Base-by-base conservation (phyloP, 2,329 filamentous ascomycete species). In the Saccharata proteae region DNA sequence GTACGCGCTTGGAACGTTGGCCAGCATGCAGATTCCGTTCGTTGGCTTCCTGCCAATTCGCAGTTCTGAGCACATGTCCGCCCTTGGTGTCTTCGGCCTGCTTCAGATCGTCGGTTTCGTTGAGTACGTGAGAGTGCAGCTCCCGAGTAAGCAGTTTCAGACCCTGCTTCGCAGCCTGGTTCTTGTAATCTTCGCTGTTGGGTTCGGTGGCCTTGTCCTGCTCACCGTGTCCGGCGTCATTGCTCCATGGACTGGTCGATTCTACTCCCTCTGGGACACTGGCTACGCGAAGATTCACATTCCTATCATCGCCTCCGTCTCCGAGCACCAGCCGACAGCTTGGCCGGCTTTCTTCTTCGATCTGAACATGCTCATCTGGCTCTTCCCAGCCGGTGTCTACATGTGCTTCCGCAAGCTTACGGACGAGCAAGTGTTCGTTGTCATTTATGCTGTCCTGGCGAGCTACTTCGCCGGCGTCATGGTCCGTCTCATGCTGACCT, bases 341-440 rank as follows among this genome's bases (percentile, higher is more conserved):
- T 98, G 90, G 90, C 90, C 90, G 3, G 84, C 92, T 11, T 98
- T 94, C 70, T 98, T 98, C 67, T 98, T 98, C 58, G 90, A 98
- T 50, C 69, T 98, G 46, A 94, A 93, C 66, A 77, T 98, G 65
- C 71, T 98, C 49, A 93, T 98, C 61, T 98, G 90, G 90, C 75
- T 98, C 31, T 96, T 98, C 74, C 90, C 90, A 4, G 92, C 90
- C 9, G 90, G 90, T 59, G 85, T 98, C 36, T 98, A 96, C 64
- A 77, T 98, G 61, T 94, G 86, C 67, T 98, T 96, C 77, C 80
- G 85, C 54, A 78, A 80, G 41, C 74, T 98, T 36, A 78, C 75
- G 46, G 92, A 98, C 51, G 86, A 98, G 67, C 90, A 98, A 52
- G 88, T 98, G 38, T 98, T 98, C 52, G 74, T 98, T 46, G 80